These are phyloP conservation scores for Fusarium aywerte DNA, from an alignment of 2,329 filamentous ascomycete genomes.

Conservation along the genomic window DNA sequence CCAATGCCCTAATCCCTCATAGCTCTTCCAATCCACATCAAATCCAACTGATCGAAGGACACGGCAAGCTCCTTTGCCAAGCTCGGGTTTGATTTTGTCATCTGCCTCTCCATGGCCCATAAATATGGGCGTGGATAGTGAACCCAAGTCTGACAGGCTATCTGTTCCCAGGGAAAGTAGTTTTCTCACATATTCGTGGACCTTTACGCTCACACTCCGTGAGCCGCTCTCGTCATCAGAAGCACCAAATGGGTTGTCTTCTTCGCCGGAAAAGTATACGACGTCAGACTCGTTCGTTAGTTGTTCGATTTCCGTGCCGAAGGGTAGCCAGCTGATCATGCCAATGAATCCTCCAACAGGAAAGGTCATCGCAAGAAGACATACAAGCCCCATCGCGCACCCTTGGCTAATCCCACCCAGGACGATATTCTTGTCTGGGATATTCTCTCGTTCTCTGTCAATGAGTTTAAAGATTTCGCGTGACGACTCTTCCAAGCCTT, in stretches of 20 bases:
- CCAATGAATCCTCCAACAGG: slow-evolving; percentile 57
- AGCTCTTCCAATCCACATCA: slow-evolving; percentile 46
- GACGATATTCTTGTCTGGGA: slow-evolving; percentile 54
- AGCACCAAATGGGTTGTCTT: slow-evolving; percentile 42
- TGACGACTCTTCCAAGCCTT: slow-evolving; percentile 57
- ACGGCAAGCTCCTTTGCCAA: slow-evolving; percentile 48
- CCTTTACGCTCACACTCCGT: slow-evolving; percentile 37
- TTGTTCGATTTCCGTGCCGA: slow-evolving; percentile 50
- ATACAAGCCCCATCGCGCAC: slow-evolving; percentile 58
- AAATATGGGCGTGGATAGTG: slow-evolving; percentile 53
- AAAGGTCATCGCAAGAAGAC: slow-evolving; percentile 54
- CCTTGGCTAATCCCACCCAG: slow-evolving; percentile 66
- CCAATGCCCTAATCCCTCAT: slow-evolving; percentile 58
- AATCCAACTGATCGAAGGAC: slow-evolving; percentile 49
- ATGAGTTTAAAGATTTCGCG: slow-evolving; percentile 51
- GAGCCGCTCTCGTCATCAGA: slow-evolving; percentile 3
- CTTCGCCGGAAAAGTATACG: not conserved
- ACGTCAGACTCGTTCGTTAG: slow-evolving; percentile 30
- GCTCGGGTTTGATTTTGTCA: slow-evolving; percentile 49
- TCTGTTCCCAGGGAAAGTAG: slow-evolving; percentile 39
- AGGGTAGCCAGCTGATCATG: slow-evolving; percentile 60
- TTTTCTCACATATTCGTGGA: slow-evolving; percentile 48
- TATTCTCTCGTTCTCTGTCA: slow-evolving; percentile 46
- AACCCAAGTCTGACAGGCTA: slow-evolving; percentile 13
- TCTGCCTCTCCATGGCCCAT: slow-evolving; percentile 57